phyloP scores from a whole-genome alignment of 371 early-diverging fungal genomes.

The Coemansia sp. region DNA sequence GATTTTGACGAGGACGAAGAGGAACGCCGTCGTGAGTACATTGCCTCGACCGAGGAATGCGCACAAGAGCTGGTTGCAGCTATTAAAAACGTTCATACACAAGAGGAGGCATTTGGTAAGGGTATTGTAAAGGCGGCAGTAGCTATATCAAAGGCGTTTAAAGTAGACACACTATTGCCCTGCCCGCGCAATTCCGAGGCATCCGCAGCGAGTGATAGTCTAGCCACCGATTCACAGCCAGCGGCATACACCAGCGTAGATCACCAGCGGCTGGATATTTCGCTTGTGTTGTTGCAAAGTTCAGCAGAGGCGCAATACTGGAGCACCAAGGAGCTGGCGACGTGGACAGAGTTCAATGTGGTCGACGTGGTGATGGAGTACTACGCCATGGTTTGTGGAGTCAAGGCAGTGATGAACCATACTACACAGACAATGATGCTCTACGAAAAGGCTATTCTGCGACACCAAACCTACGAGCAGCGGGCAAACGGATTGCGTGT shows the following conservation, averaged over 20 bases:
- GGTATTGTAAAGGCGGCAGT: conserved; percentile 26
- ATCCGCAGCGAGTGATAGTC: background rate
- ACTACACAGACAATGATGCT: conserved; percentile 38
- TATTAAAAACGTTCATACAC: conserved; percentile 26
- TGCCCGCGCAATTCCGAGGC: background rate
- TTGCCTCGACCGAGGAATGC: conserved; percentile 29
- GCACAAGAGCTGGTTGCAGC: conserved; percentile 27
- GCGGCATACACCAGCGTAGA: background rate
- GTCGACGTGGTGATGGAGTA: conserved; percentile 35
- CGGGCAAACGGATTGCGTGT: conserved; percentile 37
- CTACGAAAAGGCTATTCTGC: conserved; percentile 44
- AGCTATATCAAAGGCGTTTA: conserved; percentile 31
- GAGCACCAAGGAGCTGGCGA: conserved; percentile 37
- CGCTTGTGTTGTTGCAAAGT: conserved; percentile 37
- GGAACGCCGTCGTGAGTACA: conserved; percentile 43
- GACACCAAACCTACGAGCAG: conserved; percentile 23
- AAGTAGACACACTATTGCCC: conserved; percentile 6
- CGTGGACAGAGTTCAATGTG: conserved; percentile 42
- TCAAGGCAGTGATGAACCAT: conserved; percentile 43
- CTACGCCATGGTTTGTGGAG: conserved; percentile 32
- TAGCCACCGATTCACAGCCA: background rate
- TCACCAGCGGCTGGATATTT: conserved; percentile 31
- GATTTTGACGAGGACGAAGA: conserved; percentile 48
- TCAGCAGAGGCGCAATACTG: conserved; percentile 40
- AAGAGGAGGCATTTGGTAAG: conserved; percentile 39